A percentile compares a stretch with the other conserved stretches of the same genome.
Conservation (phyloP, 2,329 filamentous ascomycete species). For the Juglanconis oblonga region DNA sequence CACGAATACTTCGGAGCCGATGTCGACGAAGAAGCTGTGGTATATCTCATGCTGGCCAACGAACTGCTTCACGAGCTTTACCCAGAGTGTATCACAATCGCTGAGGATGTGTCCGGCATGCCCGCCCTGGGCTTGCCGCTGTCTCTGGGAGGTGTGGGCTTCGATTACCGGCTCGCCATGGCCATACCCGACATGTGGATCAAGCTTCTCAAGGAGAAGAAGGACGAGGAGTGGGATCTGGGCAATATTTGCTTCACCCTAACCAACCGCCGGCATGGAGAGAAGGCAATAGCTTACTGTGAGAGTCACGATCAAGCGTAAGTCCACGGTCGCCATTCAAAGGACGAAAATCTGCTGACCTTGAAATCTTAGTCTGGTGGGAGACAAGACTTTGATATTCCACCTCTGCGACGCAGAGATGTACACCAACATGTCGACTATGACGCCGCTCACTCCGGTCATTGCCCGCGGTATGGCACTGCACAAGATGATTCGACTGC, state of each 20-base stretch:
- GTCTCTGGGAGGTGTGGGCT: slow-evolving; percentile 85
- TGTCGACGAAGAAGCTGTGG: slow-evolving; percentile 90
- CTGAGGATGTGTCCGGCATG: slow-evolving; percentile 98
- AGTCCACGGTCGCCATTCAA: slow-evolving; percentile 36
- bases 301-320: slow-evolving; percentile 98
- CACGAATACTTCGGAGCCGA: slow-evolving; percentile 92
- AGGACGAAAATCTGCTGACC: slow-evolving; percentile 19
- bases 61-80: slow-evolving; percentile 92
- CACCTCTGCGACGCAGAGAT: slow-evolving; percentile 96
- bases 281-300: slow-evolving; percentile 97
- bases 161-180: slow-evolving; percentile 97
- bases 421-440: slow-evolving; percentile 93
- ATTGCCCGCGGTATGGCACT: slow-evolving; percentile 89
- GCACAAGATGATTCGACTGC: slow-evolving; percentile 95
- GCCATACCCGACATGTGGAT: slow-evolving; percentile 99
- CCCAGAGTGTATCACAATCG: slow-evolving; percentile 83
- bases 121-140: slow-evolving; percentile 88
- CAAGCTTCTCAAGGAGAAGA: slow-evolving; percentile 92
- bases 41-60: slow-evolving; percentile 95
- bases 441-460: slow-evolving; percentile 79
- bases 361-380: slow-evolving; percentile 67
- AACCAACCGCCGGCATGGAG: slow-evolving; percentile 88
- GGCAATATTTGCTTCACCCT: slow-evolving; percentile 79
- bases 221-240: slow-evolving; percentile 91
- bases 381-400: slow-evolving; percentile 96